phyloP scores from a whole-genome alignment of 2,329 filamentous ascomycete genomes.

The Fusarium tanahbumbuense region DNA sequence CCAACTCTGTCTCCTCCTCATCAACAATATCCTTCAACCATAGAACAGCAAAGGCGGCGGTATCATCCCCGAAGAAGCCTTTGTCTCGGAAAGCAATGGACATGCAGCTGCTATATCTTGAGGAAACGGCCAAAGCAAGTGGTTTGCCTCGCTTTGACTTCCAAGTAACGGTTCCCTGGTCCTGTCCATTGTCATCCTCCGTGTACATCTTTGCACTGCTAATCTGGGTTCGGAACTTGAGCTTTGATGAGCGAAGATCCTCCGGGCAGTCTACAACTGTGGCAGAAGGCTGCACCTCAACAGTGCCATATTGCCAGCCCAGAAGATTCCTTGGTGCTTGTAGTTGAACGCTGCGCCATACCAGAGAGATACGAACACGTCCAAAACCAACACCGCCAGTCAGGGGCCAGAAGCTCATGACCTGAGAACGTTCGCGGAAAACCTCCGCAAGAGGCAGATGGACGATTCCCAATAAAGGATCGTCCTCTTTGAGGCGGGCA shows the following conservation, averaged over 20 bases:
- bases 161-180: conserved; percentile 59
- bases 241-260: conserved; percentile 60
- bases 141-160: conserved; percentile 58
- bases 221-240: conserved; percentile 71
- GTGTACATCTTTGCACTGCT: conserved; percentile 69
- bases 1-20: conserved; percentile 70
- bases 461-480: conserved; percentile 76
- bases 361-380: conserved; percentile 74
- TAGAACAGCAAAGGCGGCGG: conserved; percentile 70
- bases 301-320: conserved; percentile 79
- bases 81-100: conserved; percentile 66
- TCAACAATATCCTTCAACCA: conserved; percentile 78
- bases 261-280: conserved; percentile 58
- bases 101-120: conserved; percentile 66
- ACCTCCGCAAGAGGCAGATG: conserved; percentile 73
- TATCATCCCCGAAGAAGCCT: conserved; percentile 61
- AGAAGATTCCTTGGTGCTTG: conserved; percentile 68
- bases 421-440: conserved; percentile 71
- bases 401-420: conserved; percentile 74
- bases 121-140: conserved; percentile 66
- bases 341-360: conserved; percentile 76
- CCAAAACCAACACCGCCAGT: conserved; percentile 80
- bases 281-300: conserved; percentile 69
- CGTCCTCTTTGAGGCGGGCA: conserved; percentile 74
- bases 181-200: conserved; percentile 48